Percentiles rank a stretch among this genome's conserved stretches.
Conservation (phyloP, 129 eudicot genomes). For the Lactuca saligna region DNA sequence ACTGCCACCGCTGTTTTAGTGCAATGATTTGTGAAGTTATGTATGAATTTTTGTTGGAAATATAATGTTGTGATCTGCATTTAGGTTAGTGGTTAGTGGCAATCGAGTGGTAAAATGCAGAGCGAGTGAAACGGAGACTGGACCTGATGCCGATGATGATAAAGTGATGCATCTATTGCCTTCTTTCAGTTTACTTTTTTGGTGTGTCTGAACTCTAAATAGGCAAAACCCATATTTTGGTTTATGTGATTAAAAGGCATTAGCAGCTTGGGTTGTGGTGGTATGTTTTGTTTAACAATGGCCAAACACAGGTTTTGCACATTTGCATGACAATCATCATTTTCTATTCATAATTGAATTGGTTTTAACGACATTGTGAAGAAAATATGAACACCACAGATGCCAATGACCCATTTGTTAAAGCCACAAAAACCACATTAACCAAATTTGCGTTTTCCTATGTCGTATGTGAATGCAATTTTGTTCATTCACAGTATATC, state of each 20-base stretch:
- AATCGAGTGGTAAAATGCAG: constrained; percentile 50
- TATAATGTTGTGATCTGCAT: constrained; percentile 25
- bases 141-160: constrained; percentile 53
- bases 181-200: constrained; percentile 4
- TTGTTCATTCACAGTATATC: constrained; percentile 12
- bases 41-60: constrained; percentile 2
- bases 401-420: background rate
- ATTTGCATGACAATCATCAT: background rate
- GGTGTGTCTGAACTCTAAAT: background rate
- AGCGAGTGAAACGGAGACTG: constrained; percentile 53
- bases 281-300: no score
- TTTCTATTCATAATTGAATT: background rate
- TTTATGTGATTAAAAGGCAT: constrained; percentile 24
- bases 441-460: constrained; percentile 16
- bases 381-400: background rate
- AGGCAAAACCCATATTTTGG: background rate
- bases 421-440: constrained; percentile 19
- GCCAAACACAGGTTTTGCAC: background rate
- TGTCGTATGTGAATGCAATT: background rate
- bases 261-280: background rate
- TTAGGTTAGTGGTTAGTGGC: constrained; percentile 44
- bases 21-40: constrained; percentile 13
- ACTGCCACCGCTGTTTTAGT: background rate
- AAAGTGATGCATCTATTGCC: constrained; percentile 42
- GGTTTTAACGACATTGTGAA: constrained; percentile 1